phyloP scores from a whole-genome alignment of 2,329 filamentous ascomycete genomes.

The Cryphonectria parasitica region DNA sequence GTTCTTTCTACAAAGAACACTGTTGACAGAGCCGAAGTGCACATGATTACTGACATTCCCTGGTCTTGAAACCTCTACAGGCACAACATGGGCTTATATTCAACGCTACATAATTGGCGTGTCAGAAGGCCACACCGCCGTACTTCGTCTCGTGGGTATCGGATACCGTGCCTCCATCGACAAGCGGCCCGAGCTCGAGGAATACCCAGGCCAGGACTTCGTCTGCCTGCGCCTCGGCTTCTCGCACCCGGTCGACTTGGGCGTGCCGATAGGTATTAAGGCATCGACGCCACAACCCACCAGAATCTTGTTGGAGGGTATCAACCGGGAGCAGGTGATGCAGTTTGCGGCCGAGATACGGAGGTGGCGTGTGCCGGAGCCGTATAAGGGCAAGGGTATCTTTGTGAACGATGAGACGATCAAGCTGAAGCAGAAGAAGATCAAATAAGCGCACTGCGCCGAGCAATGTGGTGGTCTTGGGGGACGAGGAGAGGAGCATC shows the following conservation, averaged over 20 bases:
- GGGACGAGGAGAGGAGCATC: neutral
- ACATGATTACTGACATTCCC: slow-evolving; percentile 32
- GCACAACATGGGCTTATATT: slow-evolving; percentile 86
- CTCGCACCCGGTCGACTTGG: slow-evolving; percentile 92
- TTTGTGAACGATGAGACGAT: slow-evolving; percentile 98
- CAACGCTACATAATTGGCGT: slow-evolving; percentile 92
- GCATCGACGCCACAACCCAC: slow-evolving; percentile 91
- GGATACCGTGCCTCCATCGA: slow-evolving; percentile 93
- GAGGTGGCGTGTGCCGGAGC: slow-evolving; percentile 88
- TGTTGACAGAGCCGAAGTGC: neutral
- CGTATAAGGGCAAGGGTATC: slow-evolving; percentile 99
- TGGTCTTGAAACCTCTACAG: slow-evolving; percentile 48
- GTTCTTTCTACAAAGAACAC: neutral
- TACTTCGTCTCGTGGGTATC: slow-evolving; percentile 90
- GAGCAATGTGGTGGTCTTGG: neutral
- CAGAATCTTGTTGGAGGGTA: slow-evolving; percentile 85
- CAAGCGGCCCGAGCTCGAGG: slow-evolving; percentile 70
- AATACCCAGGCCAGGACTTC: slow-evolving; percentile 83
- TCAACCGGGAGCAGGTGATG: slow-evolving; percentile 84
- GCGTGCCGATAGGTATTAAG: slow-evolving; percentile 79
- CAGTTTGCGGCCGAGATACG: slow-evolving; percentile 89
- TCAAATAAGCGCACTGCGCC: slow-evolving; percentile 63
- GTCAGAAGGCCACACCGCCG: slow-evolving; percentile 92
- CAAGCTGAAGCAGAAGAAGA: slow-evolving; percentile 97
- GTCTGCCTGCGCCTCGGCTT: slow-evolving; percentile 95